Evolutionary conservation across 169 alveolate genomes (phyloP).

Genomic region (Plasmodium vivax): DNA sequence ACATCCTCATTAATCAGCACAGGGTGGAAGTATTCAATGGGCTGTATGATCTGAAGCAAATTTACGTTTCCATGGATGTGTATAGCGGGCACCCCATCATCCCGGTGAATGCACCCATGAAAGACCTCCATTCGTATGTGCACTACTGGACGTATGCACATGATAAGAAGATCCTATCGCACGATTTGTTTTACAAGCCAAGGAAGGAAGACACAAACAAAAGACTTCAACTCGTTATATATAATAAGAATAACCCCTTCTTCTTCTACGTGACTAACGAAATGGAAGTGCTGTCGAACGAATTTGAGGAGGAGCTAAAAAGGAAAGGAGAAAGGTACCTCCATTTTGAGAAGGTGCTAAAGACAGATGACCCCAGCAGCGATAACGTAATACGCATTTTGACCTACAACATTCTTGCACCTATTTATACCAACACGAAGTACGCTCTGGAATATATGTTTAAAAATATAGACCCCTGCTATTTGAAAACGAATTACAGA

Average conservation of each 20-base stretch:
- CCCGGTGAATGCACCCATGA: slow-evolving; percentile 35
- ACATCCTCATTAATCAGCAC: slow-evolving; percentile 28
- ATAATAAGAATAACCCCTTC: slow-evolving; percentile 46
- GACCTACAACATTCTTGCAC: slow-evolving; percentile 66
- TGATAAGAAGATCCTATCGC: slow-evolving; percentile 6
- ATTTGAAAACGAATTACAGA: slow-evolving; percentile 68
- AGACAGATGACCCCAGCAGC: neutral
- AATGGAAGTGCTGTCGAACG: slow-evolving; percentile 5
- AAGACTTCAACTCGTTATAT: slow-evolving; percentile 60
- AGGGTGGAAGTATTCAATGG: slow-evolving; percentile 35
- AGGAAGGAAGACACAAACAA: slow-evolving; percentile 29
- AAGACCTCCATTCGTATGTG: slow-evolving; percentile 1
- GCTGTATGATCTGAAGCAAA: slow-evolving; percentile 54
- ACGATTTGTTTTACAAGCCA: slow-evolving; percentile 46
- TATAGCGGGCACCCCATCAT: slow-evolving; percentile 50
- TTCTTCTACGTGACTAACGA: slow-evolving; percentile 46
- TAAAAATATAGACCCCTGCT: slow-evolving; percentile 47
- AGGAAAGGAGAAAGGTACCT: slow-evolving; percentile 40
- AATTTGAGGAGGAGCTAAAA: slow-evolving; percentile 36
- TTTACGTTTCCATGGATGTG: slow-evolving; percentile 72
- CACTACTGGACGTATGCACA: slow-evolving; percentile 41
- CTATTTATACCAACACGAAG: slow-evolving; percentile 65
- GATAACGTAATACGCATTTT: slow-evolving; percentile 34
- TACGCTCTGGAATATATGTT: slow-evolving; percentile 64
- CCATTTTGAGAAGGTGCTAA: neutral